Base-by-base conservation (phyloP, 2,329 filamentous ascomycete species). In the Microsporum canis region DNA sequence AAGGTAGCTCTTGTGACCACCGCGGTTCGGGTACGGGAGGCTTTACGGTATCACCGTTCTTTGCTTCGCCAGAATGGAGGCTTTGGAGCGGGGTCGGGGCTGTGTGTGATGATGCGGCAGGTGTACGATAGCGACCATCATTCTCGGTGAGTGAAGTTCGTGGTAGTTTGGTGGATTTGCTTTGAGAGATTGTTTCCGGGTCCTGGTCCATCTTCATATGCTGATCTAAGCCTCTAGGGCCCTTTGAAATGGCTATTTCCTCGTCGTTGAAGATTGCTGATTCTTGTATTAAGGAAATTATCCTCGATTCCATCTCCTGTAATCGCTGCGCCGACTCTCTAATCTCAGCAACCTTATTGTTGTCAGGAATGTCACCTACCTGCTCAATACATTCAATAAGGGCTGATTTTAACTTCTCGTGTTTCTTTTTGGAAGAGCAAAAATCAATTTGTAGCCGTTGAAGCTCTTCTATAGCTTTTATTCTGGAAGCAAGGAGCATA, bases 391-490 rank as follows among this genome's bases (percentile, higher is more conserved):
- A 67, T 49, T 67, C 63, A 58, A 76, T 70, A n/a, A 77, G 67
- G 6, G 66, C 66, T 53, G 69, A 65, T 64, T 74, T 77, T 14
- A 75, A 63, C 41, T 65, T 64, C 14, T 73, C 66, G 57, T 73
- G 72, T 53, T 70, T 71, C 57, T 67, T 62, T 36, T 69, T 64
- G 39, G 69, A 68, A 14, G 60, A 41, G 10, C 68, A 60, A 39
- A 76, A 71, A 2, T 66, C 61, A 4, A 58, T 55, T 53, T 68
- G 70, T 33, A 73, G 64, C 10, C 62, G 60, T 58, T 72, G 69
- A 39, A 77, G 62, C 14, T 63, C 62, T 51, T 73, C 67, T 58
- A 77, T 70, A 4, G 74, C 71, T 55, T 73, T 68, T 27, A 77
- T 74, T 61, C 70, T 73, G 34, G 65, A 63, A 14, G 70, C 70